Evolutionary conservation across 345 rosid genomes (phyloP).

Genomic region (Citrus glauca): DNA sequence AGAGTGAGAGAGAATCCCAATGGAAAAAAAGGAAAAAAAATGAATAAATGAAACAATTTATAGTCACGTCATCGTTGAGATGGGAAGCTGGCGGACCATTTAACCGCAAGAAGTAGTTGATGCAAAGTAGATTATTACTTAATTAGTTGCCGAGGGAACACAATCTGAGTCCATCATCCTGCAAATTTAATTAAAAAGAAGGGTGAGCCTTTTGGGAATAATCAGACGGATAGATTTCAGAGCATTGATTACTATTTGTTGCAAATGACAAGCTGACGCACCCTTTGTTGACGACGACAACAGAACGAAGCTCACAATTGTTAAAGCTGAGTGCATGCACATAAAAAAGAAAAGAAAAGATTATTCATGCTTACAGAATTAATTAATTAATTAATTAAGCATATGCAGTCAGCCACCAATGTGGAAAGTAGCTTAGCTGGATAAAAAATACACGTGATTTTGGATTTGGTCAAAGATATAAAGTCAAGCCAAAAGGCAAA

Average conservation of each 20-base stretch:
- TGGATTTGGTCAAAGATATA: background rate
- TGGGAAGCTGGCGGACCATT: background rate
- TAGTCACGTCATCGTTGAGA: background rate
- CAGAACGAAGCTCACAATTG: conserved; percentile 8
- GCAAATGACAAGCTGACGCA: background rate
- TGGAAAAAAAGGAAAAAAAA: background rate
- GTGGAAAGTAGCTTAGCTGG: background rate
- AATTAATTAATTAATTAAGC: background rate
- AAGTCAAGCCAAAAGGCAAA: background rate
- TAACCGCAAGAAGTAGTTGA: too few species aligned
- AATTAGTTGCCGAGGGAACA: background rate
- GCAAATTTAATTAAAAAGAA: background rate
- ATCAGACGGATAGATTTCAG: background rate
- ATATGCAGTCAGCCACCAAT: background rate
- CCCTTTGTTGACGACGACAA: conserved; percentile 2
- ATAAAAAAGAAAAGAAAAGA: background rate
- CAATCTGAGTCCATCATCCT: background rate
- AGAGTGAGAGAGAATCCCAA: background rate
- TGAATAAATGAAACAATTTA: background rate
- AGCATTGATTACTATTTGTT: background rate
- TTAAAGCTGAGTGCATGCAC: background rate
- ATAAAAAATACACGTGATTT: too few species aligned
- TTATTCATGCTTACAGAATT: background rate
- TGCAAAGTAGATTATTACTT: background rate
- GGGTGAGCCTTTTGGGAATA: background rate